Conservation (phyloP, 2,329 filamentous ascomycete species). For the Plenodomus tracheiphilus region DNA sequence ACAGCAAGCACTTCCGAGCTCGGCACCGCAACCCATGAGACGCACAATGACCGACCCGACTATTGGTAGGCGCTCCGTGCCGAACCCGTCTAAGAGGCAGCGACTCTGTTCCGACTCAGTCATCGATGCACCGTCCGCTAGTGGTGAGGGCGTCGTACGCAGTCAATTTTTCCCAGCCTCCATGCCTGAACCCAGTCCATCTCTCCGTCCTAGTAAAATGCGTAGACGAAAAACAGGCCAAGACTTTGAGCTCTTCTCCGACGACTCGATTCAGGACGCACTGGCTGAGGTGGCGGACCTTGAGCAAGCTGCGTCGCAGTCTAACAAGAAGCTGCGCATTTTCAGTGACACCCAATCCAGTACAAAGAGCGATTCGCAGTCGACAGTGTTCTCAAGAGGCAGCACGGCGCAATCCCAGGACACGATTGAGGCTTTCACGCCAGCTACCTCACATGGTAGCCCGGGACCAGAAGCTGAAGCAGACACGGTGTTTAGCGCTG, state of each 20-base stretch:
- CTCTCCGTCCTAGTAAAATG: conserved; percentile 40
- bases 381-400: conserved; percentile 27
- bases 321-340: conserved; percentile 38
- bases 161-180: conserved; percentile 52
- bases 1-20: conserved; percentile 32
- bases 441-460: conserved; percentile 35
- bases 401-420: conserved; percentile 32
- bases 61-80: conserved; percentile 47
- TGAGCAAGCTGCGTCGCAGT: conserved; percentile 32
- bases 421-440: conserved; percentile 31
- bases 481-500: conserved; percentile 28
- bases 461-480: conserved; percentile 32
- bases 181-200: conserved; percentile 46
- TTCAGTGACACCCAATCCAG: conserved; percentile 33
- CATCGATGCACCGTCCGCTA: conserved; percentile 30
- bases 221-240: conserved; percentile 35
- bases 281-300: conserved; percentile 43
- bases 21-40: conserved; percentile 48
- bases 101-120: conserved; percentile 50
- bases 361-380: conserved; percentile 31
- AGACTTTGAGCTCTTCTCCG: conserved; percentile 53
- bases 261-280: conserved; percentile 52
- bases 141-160: conserved; percentile 36
- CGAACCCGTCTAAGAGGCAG: conserved; percentile 49
- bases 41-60: conserved; percentile 44